Evolutionary conservation across 2,329 filamentous ascomycete genomes (phyloP).

Genomic region (Clarireedia homoeocarpa): DNA sequence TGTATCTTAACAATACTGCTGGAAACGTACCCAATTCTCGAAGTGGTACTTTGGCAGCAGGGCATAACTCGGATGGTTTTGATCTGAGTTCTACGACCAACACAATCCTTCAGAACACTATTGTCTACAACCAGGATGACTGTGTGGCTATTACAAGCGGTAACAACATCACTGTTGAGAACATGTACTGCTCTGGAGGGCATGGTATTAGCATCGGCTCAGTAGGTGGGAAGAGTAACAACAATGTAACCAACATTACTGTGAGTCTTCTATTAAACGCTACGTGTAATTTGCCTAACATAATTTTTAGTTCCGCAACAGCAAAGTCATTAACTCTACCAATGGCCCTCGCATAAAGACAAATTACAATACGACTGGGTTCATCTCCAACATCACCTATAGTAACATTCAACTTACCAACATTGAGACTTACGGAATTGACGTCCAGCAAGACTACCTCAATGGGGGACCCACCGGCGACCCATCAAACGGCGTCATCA

Average conservation of each 20-base stretch:
- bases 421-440: slow-evolving; percentile 41
- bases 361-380: slow-evolving; percentile 33
- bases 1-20: slow-evolving; percentile 49
- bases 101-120: slow-evolving; percentile 31
- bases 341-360: slow-evolving; percentile 35
- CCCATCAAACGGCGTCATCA: slow-evolving; percentile 33
- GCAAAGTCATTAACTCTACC: slow-evolving; percentile 19
- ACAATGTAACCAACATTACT: slow-evolving; percentile 30
- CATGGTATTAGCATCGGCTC: slow-evolving; percentile 30
- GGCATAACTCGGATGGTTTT: slow-evolving; percentile 48
- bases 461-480: slow-evolving; percentile 37
- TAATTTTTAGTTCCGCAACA: slow-evolving; percentile 24
- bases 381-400: slow-evolving; percentile 37
- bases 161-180: slow-evolving; percentile 26
- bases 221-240: slow-evolving; percentile 29
- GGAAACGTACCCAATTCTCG: slow-evolving; percentile 37
- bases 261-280: slow-evolving; percentile 12
- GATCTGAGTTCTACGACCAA: slow-evolving; percentile 38
- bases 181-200: slow-evolving; percentile 25
- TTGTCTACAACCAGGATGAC: slow-evolving; percentile 27
- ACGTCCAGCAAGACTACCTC: slow-evolving; percentile 44
- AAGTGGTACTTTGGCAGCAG: slow-evolving; percentile 17
- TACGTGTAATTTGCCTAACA: not conserved
- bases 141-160: slow-evolving; percentile 29
- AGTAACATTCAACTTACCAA: slow-evolving; percentile 37